Evolutionary conservation across 805 yeast genomes (phyloP), one percentile per base, ranked within the genome.

Genomic region (Ascoidea asiatica): DNA sequence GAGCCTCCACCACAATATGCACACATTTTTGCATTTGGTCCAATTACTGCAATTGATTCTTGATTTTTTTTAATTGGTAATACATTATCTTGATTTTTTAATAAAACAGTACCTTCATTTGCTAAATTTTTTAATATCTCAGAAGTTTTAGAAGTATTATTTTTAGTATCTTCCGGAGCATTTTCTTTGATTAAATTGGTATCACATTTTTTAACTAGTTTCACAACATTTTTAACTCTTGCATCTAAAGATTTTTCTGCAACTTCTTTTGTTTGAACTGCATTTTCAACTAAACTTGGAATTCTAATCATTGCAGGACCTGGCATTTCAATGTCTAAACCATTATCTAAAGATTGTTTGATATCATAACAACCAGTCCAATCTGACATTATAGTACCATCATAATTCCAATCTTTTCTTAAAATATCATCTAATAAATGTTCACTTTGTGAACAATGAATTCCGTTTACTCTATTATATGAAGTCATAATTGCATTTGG

Each of bases 271-370:
- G n/a, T n/a, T n/a, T n/a, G n/a, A n/a, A n/a, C n/a, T n/a, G n/a
- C n/a, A n/a, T n/a, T n/a, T n/a, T n/a, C 43, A 64, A 55, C 44
- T 48, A 51, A 19, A 75, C 61, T 40, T 69, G 67, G 52, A 70
- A 75, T 5, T 62, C 48, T 17, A 74, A 58, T 18, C 7, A 38
- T 19, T 7, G 40, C 20, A 5, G 18, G 18, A 36, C 84, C 85
- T 1, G 85, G 85, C 81, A 76, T 75, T 57, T 79, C 85, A 52
- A 79, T 61, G 54, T 77, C 79, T 45, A 79, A 60, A 5, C 84
- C 83, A 35, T 74, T 73, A 38, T 68, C 65, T 41, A 77, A 55
- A 15, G 79, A 52, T 39, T 65, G 69, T 39, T 62, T 63, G 36
- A 61, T 60, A 15, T 77, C 64, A 56, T 72, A 76, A 7, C 69